A percentile compares a stretch with the other conserved stretches of the same genome.
phyloP scores from a whole-genome alignment of 1,139 yeast genomes.

The Candida dubliniensis region DNA sequence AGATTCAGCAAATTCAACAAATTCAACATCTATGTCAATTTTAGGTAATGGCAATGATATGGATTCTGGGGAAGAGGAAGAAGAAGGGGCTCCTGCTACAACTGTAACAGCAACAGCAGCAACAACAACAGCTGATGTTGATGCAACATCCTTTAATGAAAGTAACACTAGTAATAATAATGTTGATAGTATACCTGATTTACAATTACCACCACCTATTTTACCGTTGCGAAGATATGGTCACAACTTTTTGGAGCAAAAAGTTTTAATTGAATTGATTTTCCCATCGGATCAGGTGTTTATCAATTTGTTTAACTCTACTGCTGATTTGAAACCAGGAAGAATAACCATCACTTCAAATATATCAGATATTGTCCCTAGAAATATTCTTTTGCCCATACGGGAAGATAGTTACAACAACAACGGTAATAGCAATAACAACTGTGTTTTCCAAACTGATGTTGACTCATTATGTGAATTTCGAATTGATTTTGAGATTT shows the following conservation, averaged over 20 bases:
- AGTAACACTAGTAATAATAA: slow-evolving; percentile 25
- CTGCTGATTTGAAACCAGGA: slow-evolving; percentile 49
- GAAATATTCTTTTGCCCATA: slow-evolving; percentile 78
- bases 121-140: too few relatives aligned
- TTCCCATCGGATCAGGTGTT: slow-evolving; percentile 54
- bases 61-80: slow-evolving; percentile 7
- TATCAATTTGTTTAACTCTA: slow-evolving; percentile 50
- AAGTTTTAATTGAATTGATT: slow-evolving; percentile 75
- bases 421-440: slow-evolving; percentile 18
- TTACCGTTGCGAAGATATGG: slow-evolving; percentile 92
- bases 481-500: slow-evolving; percentile 83
- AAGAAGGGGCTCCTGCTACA: slow-evolving; percentile 23
- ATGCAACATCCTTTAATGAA: too few relatives aligned
- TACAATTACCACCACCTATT: slow-evolving; percentile 93
- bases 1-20: slow-evolving; percentile 6
- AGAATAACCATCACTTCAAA: slow-evolving; percentile 73
- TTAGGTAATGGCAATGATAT: slow-evolving; percentile 23
- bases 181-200: slow-evolving; percentile 77
- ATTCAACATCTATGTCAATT: slow-evolving; percentile 23
- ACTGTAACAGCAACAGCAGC: slow-evolving; percentile 38
- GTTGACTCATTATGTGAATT: slow-evolving; percentile 64
- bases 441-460: slow-evolving; percentile 85
- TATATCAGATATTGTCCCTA: slow-evolving; percentile 74
- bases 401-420: slow-evolving; percentile 56
- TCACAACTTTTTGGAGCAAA: slow-evolving; percentile 89